Evolutionary conservation across 352 stramenopile species (phyloP), one percentile per base, ranked within the genome.

Genomic region (Phytophthora macrochlamydospora): DNA sequence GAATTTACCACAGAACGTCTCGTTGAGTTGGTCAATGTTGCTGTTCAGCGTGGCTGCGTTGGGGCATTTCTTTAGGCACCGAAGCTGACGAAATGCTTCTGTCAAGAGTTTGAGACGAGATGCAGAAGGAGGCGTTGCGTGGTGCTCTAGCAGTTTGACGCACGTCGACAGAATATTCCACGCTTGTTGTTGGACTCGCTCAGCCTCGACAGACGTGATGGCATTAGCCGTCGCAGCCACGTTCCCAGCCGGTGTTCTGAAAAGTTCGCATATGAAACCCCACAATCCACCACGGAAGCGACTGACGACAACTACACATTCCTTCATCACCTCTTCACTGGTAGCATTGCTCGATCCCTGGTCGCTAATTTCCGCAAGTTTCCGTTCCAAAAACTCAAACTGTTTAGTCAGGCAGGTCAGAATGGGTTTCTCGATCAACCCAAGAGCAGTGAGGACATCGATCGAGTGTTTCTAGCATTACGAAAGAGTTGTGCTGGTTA

Each of bases 181-280:
- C 2, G 81, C 78, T 58, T 89, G 80, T 24, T 82, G 64, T 42
- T 94, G 85, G 6, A 92, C 81, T 8, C 69, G 58, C 58, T 93
- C 83, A 8, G 85, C 85, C 45, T 95, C 85, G 7, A 77, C 63
- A 0, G 87, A 92, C 2, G 78, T 89, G 35, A 91, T 79, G 3
- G 54, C 35, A 37, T 58, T 75, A 31, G 52, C 71, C 12, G 54
- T 77, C 6, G 50, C 58, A 14, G 54, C 63, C 1, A 59, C 61
- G 35, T 66, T 77, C 14, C 57, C 51, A 7, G 71, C 59, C n/a
- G 77, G 54, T 0, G 77, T 72, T 63, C 87, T 85, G 63, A 94
- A 92, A 6, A 90, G 52, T 28, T 94, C 84, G 56, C 85, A 93
- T 37, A 93, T 85, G 11, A 93, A 83, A 6, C 75, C 68, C 86